Conservation (phyloP, 2,329 filamentous ascomycete species). For the Nemania sp. region DNA sequence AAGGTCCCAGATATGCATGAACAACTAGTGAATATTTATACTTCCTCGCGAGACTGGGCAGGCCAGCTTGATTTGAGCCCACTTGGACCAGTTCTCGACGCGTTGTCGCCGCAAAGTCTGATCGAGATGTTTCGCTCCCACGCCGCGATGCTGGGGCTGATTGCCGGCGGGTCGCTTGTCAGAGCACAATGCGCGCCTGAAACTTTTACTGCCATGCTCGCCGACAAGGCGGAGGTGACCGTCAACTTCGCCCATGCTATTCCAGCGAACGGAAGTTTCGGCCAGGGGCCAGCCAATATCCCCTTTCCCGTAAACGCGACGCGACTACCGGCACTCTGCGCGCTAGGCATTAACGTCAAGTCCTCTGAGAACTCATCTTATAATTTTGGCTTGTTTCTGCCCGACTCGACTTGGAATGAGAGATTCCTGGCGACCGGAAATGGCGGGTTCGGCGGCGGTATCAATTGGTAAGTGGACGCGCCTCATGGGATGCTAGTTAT, state of each 20-base stretch:
- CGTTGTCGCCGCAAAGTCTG: background rate
- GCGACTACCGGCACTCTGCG: slow-evolving; percentile 47
- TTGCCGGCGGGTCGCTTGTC: slow-evolving; percentile 34
- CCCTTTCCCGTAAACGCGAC: slow-evolving; percentile 46
- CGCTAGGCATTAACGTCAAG: slow-evolving; percentile 49
- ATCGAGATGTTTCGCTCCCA: slow-evolving; percentile 35
- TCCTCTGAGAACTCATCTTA: slow-evolving; percentile 48
- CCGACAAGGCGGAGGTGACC: slow-evolving; percentile 38
- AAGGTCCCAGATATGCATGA: background rate
- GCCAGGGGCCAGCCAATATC: slow-evolving; percentile 38
- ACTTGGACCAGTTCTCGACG: background rate
- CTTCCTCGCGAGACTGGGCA: background rate
- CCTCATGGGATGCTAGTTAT: background rate
- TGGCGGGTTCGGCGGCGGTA: slow-evolving; percentile 49
- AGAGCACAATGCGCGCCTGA: slow-evolving; percentile 43
- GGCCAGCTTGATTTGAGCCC: background rate
- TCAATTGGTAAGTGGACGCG: slow-evolving; percentile 47
- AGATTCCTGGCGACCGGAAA: slow-evolving; percentile 48
- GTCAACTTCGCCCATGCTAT: slow-evolving; percentile 46
- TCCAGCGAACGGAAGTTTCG: slow-evolving; percentile 46
- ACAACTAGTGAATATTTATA: background rate
- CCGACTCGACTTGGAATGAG: slow-evolving; percentile 49
- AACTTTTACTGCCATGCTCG: slow-evolving; percentile 42
- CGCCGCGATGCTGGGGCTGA: slow-evolving; percentile 23
- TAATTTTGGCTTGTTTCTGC: slow-evolving; percentile 50